Conservation (phyloP, 805 yeast species). For the Candida quercuum region DNA sequence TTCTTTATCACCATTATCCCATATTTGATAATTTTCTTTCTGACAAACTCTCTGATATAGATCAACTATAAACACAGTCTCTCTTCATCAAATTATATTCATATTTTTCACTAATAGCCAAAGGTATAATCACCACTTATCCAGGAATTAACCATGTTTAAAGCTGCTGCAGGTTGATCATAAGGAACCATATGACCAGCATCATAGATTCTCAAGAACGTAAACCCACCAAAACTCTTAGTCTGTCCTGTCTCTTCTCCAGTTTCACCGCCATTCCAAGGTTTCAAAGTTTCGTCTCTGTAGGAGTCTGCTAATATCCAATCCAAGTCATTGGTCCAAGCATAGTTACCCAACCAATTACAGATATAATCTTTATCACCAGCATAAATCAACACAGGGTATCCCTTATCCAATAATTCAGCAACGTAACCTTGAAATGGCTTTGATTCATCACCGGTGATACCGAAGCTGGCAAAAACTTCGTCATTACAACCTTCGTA, state of each 20-base stretch:
- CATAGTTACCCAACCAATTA: constrained; percentile 88
- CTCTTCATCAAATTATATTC: neutral
- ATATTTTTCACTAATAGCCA: constrained; percentile 11
- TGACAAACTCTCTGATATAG: too few relatives aligned
- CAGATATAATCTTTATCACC: constrained; percentile 93
- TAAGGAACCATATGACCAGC: constrained; percentile 95
- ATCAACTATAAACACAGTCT: too few relatives aligned
- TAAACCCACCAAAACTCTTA: constrained; percentile 63
- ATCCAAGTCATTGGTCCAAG: constrained; percentile 66
- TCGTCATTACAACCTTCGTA: constrained; percentile 66
- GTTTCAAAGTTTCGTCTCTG: constrained; percentile 32
- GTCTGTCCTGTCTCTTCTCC: constrained; percentile 60
- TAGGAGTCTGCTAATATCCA: constrained; percentile 57
- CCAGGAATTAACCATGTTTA: constrained; percentile 75
- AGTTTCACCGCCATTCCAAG: constrained; percentile 34
- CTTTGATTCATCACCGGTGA: constrained; percentile 80
- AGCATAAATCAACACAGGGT: constrained; percentile 87
- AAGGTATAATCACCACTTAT: constrained; percentile 39
- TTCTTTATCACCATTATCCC: too few relatives aligned
- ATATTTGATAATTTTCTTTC: too few relatives aligned
- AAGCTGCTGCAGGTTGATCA: constrained; percentile 73
- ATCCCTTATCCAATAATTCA: constrained; percentile 57
- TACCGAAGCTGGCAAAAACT: constrained; percentile 61
- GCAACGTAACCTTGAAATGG: constrained; percentile 76
- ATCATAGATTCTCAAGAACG: constrained; percentile 70